Base-by-base conservation (phyloP, 2,329 filamentous ascomycete genomes). In the Aureobasidium leucospermi region DNA sequence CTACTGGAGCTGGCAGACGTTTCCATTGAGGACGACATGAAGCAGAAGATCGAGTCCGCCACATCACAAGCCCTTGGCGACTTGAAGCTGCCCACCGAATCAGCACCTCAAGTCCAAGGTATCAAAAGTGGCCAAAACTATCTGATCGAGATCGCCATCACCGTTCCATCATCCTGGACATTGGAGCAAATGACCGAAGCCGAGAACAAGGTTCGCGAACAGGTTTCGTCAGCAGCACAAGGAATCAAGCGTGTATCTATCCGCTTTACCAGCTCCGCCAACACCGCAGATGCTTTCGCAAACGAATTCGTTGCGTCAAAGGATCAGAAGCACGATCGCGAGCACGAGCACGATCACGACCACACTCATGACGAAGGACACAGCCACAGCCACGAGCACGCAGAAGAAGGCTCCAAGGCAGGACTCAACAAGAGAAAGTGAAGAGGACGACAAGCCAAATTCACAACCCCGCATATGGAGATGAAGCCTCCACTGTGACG, bases 51-150 rank as follows among this genome's bases (percentile, higher is more conserved):
- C 23, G 79, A 83, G 56, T 85, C 83, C 66, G 85, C 90, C 32
- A 81, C 84, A 0, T 74, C 76, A 34, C 83, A 81, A 65, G 84
- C 81, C 4, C 74, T 94, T 19, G 56, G 43, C 47, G 61, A 63
- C n/a, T 65, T 64, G 19, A 63, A 64, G 10, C 64, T 64, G 6
- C 55, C 66, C n/a, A 63, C 59, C 7, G 52, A 58, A 2, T 39
- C 43, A 1, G 55, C 43, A 10, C 55, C 55, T 3, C 63, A 65
- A 58, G 80, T 91, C 8, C 88, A 90, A 64, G 94, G 94, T 58
- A 82, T 96, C 74, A 99, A 99, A 76, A 94, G 90, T 3, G 94
- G 94, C 32, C 94, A 96, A 73, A 99, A 96, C 76, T 96, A 95
- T 71, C 79, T 97, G 32, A 86, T 97, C 66, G 94, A 97, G 67